These are phyloP conservation scores for Monarda citriodora DNA, from an alignment of 305 asterid species.

Conservation along the genomic window DNA sequence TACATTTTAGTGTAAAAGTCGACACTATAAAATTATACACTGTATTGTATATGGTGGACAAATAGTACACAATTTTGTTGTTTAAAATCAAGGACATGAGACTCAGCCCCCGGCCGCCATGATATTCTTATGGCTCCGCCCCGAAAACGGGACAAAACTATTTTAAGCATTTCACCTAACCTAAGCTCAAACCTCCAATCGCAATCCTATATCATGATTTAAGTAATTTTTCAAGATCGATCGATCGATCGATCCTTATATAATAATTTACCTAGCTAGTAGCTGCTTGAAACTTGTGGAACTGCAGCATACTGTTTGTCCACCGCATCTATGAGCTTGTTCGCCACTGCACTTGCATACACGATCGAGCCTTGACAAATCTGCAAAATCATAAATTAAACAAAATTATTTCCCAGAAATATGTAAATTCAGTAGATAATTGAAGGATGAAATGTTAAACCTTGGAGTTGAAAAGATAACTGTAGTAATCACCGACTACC, in stretches of 20 bases:
- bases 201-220: no score
- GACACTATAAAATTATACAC: no score
- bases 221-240: no score
- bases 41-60: no score
- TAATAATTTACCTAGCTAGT: slow-evolving; percentile 21
- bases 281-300: slow-evolving; percentile 39
- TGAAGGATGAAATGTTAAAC: slow-evolving; percentile 15
- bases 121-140: no score
- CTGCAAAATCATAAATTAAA: slow-evolving; percentile 32
- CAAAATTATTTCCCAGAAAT: not conserved
- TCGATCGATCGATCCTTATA: no score
- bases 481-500: slow-evolving; percentile 83
- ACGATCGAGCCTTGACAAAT: slow-evolving; percentile 90
- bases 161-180: not conserved
- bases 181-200: not conserved
- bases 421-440: no score
- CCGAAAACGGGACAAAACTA: no score
- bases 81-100: no score
- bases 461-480: slow-evolving; percentile 86
- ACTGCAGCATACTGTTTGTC: slow-evolving; percentile 72
- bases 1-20: no score
- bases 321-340: slow-evolving; percentile 84
- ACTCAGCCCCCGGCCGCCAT: no score
- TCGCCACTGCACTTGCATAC: slow-evolving; percentile 90
- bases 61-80: no score